Evolutionary conservation across 2,329 filamentous ascomycete species (phyloP), one percentile per base, ranked within the genome.

Genomic region (Malbranchea zuffiana): DNA sequence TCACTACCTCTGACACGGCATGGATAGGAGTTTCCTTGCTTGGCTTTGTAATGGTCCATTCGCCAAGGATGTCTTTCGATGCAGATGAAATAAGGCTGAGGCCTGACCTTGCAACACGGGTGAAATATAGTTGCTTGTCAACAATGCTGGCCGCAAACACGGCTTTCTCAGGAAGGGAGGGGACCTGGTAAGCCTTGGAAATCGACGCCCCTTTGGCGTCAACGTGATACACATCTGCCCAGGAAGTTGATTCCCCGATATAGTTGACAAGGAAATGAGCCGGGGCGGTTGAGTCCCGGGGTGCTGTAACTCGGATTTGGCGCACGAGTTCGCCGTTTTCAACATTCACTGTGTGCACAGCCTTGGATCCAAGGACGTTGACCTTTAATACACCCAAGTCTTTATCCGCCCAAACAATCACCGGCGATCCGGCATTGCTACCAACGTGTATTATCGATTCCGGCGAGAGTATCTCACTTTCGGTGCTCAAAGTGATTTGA

Each of bases 221-320:
- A 41, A 92, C 72, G 50, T 93, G 84, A 53, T 80, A 95, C 19
- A 96, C 80, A 44, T 92, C 81, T 3, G 81, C 88, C 66, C 82
- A 84, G 53, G 87, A 82, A 12, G 76, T 76, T 2, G 66, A 66
- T 23, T 67, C 67, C 0, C 83, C 83, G 49, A 78, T 71, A 49
- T 76, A 85, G 48, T 94, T 82, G 4, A 94, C 81, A 20, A 95
- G 65, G 63, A 95, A 92, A 62, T 93, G 85, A 24, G 84, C 69
- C 30, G 77, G 68, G 3, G 82, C 80, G 51, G 82, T 80, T 19
- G 75, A 62, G 38, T 80, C 68, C 46, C 78, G 76, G 11, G 85
- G 80, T 1, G 82, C 82, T 52, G 92, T 83, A 15, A 94, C 67
- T 2, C 62, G 59, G 30, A 82, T 65, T 13, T 66, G 63, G 38